Evolutionary conservation across 2,329 filamentous ascomycete genomes (phyloP).

Genomic region (Ascochyta pisi): DNA sequence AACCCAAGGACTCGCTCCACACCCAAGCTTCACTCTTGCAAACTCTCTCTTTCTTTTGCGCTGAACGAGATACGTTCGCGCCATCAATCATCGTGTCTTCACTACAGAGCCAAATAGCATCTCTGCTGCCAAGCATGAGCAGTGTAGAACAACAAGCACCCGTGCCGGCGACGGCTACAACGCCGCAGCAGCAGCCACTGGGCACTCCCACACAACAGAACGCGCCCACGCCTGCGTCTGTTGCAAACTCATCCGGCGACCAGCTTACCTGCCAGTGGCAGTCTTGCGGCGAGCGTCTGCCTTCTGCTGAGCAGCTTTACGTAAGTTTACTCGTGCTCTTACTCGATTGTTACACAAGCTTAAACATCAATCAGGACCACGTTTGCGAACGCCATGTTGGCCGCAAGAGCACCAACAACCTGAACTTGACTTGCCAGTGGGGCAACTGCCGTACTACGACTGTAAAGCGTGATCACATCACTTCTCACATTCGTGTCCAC

Average conservation of each 20-base stretch:
- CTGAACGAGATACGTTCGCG: slow-evolving; percentile 22
- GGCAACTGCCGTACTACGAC: slow-evolving; percentile 94
- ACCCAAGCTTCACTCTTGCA: slow-evolving; percentile 12
- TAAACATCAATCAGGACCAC: slow-evolving; percentile 72
- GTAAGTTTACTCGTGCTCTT: slow-evolving; percentile 52
- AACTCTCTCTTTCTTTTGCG: slow-evolving; percentile 14
- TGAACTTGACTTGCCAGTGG: slow-evolving; percentile 97
- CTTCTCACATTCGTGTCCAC: slow-evolving; percentile 97
- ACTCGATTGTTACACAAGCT: slow-evolving; percentile 18
- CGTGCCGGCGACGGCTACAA: slow-evolving; percentile 32
- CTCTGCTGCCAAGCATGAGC: slow-evolving; percentile 24
- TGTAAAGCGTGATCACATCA: slow-evolving; percentile 99
- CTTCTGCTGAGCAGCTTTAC: slow-evolving; percentile 67
- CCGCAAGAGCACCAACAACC: slow-evolving; percentile 98
- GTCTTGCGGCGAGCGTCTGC: slow-evolving; percentile 65
- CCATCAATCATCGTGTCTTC: slow-evolving; percentile 21
- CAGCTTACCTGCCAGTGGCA: slow-evolving; percentile 67
- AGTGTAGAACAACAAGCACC: slow-evolving; percentile 28
- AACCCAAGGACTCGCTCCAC: slow-evolving; percentile 12
- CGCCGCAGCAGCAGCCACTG: slow-evolving; percentile 42
- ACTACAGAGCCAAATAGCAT: slow-evolving; percentile 19
- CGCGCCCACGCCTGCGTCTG: slow-evolving; percentile 40
- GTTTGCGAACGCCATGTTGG: slow-evolving; percentile 98
- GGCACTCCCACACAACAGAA: slow-evolving; percentile 44
- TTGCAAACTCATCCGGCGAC: slow-evolving; percentile 47